phyloP scores from a whole-genome alignment of 495 filamentous ascomycete genomes.

The Tuber umbilicatum region DNA sequence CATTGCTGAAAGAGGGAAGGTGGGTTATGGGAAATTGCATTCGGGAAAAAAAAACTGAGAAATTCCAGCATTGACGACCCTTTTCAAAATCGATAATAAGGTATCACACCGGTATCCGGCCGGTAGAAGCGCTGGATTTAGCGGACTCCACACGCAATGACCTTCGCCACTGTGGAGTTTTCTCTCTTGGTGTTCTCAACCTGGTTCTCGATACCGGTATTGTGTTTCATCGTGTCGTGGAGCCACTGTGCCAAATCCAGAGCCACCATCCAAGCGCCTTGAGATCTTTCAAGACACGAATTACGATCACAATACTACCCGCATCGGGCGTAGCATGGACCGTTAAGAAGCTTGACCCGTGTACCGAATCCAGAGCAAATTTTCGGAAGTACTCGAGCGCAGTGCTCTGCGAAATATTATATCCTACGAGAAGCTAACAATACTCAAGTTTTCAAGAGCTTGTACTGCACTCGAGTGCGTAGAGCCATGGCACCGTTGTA shows the following conservation, averaged over 20 bases:
- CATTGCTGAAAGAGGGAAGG: neutral
- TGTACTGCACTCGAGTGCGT: too few species aligned
- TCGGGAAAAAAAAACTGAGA: neutral
- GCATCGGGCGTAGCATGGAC: neutral
- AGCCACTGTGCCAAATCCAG: neutral
- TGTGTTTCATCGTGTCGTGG: neutral
- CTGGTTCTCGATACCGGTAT: neutral
- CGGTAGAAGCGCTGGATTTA: neutral
- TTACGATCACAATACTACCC: neutral
- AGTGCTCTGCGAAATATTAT: neutral
- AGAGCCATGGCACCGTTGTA: too few species aligned
- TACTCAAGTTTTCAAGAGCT: neutral
- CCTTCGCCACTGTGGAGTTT: neutral
- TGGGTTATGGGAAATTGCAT: neutral
- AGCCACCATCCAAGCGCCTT: neutral
- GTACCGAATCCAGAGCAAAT: neutral
- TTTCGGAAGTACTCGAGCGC: neutral
- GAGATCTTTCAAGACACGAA: neutral
- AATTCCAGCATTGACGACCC: neutral
- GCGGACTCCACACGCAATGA: neutral
- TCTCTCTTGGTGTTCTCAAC: neutral
- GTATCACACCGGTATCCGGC: neutral
- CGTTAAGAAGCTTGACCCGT: neutral
- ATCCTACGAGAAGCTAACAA: neutral
- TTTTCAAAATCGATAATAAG: neutral